Evolutionary conservation across 768 basidiomycete genomes (phyloP), one percentile per base, ranked within the genome.

Genomic region (Trametes punicea): DNA sequence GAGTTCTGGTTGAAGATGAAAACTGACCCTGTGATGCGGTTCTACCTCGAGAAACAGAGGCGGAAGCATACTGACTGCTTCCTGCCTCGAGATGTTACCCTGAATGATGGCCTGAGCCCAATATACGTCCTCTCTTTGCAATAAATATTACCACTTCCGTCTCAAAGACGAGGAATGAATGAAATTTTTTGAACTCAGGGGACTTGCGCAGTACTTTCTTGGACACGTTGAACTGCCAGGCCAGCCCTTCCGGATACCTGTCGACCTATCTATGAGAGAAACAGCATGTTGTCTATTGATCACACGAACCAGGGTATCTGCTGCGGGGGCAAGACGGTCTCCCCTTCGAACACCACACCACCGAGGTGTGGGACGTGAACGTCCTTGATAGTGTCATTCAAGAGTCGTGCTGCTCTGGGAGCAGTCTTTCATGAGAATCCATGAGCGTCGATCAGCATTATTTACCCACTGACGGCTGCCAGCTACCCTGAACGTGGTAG

Each of bases 61-160:
- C 5, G 97, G 97, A n/a, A 99, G 76, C 97, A 99, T 99, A 69
- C 93, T 96, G 55, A 99, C 97, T 16, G 93, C 94, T 71, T 99
- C 97, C 70, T 98, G 95, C 20, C 97, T 77, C 10, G 93, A 96
- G 44, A 98, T 79, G 64, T 99, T 99, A 44, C 97, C 95, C 93
- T 95, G 62, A 4, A 20, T 26, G 6, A 7, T 15, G 56, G 21
- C 18, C 11, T 25, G 8, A 33, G n/a, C 33, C n/a, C n/a, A n/a
- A n/a, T 16, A 48, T 51, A 45, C 8, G n/a, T 42, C 3, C 34
- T 34, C 15, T 23, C 18, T 6, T 11, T 38, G 34, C 7, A 20
- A 23, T 21, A 18, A 54, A 25, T 78, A 89, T 38, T 62, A 95
- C 94, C 27, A 95, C 91, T 75, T 98, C 97, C 0, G 97, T 98